Percentiles rank a stretch among this genome's conserved stretches.
Conservation (phyloP, 805 yeast genomes). For the Lachancea cidri region DNA sequence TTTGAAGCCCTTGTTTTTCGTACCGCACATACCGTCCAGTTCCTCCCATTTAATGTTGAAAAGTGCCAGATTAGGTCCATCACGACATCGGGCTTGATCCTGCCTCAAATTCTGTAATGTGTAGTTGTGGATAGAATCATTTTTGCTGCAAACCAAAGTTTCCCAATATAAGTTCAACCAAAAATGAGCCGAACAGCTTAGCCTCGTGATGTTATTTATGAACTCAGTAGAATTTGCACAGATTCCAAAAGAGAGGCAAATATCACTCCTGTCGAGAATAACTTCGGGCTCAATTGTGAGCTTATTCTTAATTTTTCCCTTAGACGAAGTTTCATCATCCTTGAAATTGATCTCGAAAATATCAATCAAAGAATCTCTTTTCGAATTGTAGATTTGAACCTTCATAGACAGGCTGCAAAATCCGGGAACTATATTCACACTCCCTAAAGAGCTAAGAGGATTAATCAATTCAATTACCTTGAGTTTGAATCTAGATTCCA, state of each 20-base stretch:
- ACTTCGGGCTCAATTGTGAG: slow-evolving; percentile 2
- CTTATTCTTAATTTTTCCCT: neutral
- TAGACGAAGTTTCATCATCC: neutral
- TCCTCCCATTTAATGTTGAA: slow-evolving; percentile 39
- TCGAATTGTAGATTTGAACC: slow-evolving; percentile 18
- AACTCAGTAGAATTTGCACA: slow-evolving; percentile 13
- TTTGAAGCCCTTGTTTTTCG: slow-evolving; percentile 46
- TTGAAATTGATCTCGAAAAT: slow-evolving; percentile 1
- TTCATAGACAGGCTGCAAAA: slow-evolving; percentile 10
- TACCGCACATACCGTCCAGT: slow-evolving; percentile 67
- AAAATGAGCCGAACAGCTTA: slow-evolving; percentile 27
- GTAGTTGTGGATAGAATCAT: slow-evolving; percentile 10
- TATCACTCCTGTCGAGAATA: slow-evolving; percentile 15
- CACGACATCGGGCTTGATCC: slow-evolving; percentile 15
- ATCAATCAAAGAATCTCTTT: slow-evolving; percentile 13
- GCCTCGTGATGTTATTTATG: slow-evolving; percentile 14
- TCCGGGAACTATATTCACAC: slow-evolving; percentile 1
- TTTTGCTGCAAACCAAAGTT: slow-evolving; percentile 20
- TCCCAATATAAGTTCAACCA: slow-evolving; percentile 47
- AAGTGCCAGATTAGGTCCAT: slow-evolving; percentile 8
- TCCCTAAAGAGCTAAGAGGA: slow-evolving; percentile 15
- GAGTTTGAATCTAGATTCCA: slow-evolving; percentile 13
- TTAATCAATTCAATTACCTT: slow-evolving; percentile 15
- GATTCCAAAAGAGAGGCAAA: slow-evolving; percentile 23
- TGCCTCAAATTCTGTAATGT: slow-evolving; percentile 13